These are phyloP conservation scores for Backusella westeae DNA, from an alignment of 192 early-diverging fungal genomes.

Conservation along the genomic window DNA sequence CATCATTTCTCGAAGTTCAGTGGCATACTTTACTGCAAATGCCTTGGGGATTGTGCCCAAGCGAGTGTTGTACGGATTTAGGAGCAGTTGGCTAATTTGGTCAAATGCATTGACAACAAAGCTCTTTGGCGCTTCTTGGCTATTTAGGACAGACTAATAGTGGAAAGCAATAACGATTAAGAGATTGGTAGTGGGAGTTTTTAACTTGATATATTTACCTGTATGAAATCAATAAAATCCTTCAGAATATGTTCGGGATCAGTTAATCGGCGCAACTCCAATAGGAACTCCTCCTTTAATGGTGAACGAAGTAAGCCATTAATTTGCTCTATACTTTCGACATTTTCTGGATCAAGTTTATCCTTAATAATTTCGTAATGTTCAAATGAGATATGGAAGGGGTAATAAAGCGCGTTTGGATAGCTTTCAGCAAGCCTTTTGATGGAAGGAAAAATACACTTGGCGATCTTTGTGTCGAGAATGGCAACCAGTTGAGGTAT, in stretches of 20 bases:
- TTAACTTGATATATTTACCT: background rate
- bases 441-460: constrained; percentile 50
- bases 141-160: constrained; percentile 4
- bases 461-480: constrained; percentile 57
- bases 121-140: constrained; percentile 21
- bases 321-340: constrained; percentile 31
- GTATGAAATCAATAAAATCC: constrained; percentile 58
- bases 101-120: constrained; percentile 37
- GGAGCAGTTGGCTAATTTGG: constrained; percentile 49
- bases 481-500: constrained; percentile 72
- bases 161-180: background rate
- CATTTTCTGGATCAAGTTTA: constrained; percentile 33
- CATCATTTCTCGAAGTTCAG: constrained; percentile 38
- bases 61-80: constrained; percentile 39
- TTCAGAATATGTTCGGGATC: constrained; percentile 69
- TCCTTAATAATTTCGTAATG: constrained; percentile 50
- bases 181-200: background rate
- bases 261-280: constrained; percentile 63
- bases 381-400: constrained; percentile 67
- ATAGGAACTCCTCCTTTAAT: constrained; percentile 54
- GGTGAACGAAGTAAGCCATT: constrained; percentile 42
- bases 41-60: constrained; percentile 37
- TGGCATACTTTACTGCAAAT: constrained; percentile 44
- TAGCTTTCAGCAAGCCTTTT: constrained; percentile 52
- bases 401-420: constrained; percentile 66